Percentiles rank a stretch among this genome's conserved stretches.
phyloP scores from a whole-genome alignment of 805 yeast genomes.

The Metahyphopichia silvanorum region DNA sequence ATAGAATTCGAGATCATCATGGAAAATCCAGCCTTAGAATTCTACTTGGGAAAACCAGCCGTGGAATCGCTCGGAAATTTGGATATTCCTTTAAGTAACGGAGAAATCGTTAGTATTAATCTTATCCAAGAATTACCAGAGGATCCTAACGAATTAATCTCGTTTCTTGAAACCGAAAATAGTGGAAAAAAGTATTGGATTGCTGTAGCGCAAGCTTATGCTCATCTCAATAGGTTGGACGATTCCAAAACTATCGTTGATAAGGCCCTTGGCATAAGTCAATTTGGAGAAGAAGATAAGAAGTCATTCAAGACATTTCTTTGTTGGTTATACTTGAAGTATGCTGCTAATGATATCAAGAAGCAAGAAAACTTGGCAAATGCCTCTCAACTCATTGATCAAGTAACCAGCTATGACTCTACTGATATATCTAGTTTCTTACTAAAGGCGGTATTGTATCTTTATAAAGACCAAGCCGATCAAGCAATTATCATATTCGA shows the following conservation, averaged over 20 bases:
- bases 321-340: constrained; percentile 68
- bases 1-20: too few species aligned
- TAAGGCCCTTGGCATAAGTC: constrained; percentile 49
- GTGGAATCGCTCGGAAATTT: constrained; percentile 28
- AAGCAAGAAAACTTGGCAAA: constrained; percentile 18
- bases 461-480: constrained; percentile 60
- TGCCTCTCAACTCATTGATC: constrained; percentile 20
- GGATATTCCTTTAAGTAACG: constrained; percentile 73
- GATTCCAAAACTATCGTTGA: constrained; percentile 65
- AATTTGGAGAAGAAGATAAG: constrained; percentile 38
- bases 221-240: constrained; percentile 51
- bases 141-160: constrained; percentile 80
- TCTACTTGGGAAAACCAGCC: constrained; percentile 31
- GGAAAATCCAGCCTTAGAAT: constrained; percentile 25
- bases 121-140: constrained; percentile 81
- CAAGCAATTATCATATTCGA: constrained; percentile 72
- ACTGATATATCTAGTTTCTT: constrained; percentile 44
- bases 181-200: constrained; percentile 81
- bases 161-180: constrained; percentile 75
- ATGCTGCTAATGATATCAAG: constrained; percentile 23
- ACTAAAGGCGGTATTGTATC: constrained; percentile 64
- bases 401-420: constrained; percentile 9
- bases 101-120: constrained; percentile 83
- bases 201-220: constrained; percentile 77
- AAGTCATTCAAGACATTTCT: constrained; percentile 57